These are phyloP conservation scores for Fusarium nanum DNA, from an alignment of 2,329 filamentous ascomycete genomes.

Conservation along the genomic window DNA sequence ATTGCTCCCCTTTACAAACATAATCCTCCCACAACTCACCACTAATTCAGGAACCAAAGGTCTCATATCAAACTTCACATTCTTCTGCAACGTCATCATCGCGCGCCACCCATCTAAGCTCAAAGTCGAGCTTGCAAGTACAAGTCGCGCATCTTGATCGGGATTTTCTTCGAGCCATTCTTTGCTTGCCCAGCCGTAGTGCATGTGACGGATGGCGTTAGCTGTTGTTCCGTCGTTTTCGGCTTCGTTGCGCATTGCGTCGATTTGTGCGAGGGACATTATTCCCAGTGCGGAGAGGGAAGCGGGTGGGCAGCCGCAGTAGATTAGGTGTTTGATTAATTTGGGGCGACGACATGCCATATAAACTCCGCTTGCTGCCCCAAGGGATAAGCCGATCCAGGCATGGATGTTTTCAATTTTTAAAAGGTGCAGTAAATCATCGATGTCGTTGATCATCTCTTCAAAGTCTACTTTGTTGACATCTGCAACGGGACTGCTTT, in stretches of 20 bases:
- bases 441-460: not conserved
- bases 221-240: constrained; percentile 1
- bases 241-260: not conserved
- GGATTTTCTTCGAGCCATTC: not conserved
- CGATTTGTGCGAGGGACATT: not conserved
- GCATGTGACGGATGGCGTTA: constrained; percentile 2
- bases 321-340: not conserved
- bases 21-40: not conserved
- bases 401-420: not conserved
- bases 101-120: not conserved
- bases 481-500: not conserved
- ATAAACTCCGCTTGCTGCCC: constrained; percentile 2
- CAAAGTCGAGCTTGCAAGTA: not conserved
- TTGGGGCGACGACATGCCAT: not conserved
- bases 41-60: not conserved
- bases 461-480: not conserved
- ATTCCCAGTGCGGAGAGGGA: not conserved
- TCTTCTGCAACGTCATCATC: constrained; percentile 9
- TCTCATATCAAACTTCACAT: constrained; percentile 3
- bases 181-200: constrained; percentile 18
- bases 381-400: constrained; percentile 13
- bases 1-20: not conserved
- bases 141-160: not conserved
- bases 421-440: not conserved
- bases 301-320: not conserved